These are phyloP conservation scores for Cercospora sojina DNA, from an alignment of 2,329 filamentous ascomycete species.

Conservation along the genomic window DNA sequence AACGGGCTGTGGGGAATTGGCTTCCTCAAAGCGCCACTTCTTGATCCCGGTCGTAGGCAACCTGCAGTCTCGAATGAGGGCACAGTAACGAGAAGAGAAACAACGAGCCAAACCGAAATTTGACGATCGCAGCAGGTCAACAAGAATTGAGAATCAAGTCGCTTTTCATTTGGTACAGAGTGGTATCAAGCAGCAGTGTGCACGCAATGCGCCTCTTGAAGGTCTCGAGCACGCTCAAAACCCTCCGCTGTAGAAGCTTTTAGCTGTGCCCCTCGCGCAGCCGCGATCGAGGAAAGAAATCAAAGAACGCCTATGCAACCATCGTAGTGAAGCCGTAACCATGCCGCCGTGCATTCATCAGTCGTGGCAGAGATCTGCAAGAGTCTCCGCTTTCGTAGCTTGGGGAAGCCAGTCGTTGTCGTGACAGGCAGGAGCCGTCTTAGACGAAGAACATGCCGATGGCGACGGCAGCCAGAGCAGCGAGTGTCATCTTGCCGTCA, in stretches of 20 bases:
- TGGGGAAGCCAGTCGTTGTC: not conserved
- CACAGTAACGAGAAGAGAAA: not conserved
- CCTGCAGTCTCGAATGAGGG: not conserved
- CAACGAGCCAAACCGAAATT: not conserved
- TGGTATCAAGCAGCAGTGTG: not conserved
- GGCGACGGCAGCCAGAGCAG: constrained; percentile 9
- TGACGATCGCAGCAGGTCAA: not conserved
- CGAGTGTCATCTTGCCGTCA: constrained; percentile 1
- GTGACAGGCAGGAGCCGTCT: not conserved
- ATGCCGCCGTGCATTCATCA: not conserved
- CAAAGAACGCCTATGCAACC: not conserved
- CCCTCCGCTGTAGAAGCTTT: not conserved
- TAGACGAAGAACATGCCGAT: constrained; percentile 10
- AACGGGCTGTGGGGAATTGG: not conserved
- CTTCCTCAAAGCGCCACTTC: not conserved
- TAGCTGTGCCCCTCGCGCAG: not conserved
- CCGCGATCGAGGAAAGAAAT: not conserved
- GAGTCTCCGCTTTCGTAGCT: not conserved
- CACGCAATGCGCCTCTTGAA: not conserved
- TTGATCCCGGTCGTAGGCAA: not conserved
- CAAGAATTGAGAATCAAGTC: not conserved
- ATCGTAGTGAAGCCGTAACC: not conserved
- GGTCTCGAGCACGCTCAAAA: not conserved
- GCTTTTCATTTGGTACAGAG: not conserved
- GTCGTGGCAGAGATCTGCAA: not conserved